Percentiles rank a stretch among this genome's conserved stretches.
Evolutionary conservation across 306 rosid species (phyloP).

Genomic region (Cicer cuneatum): DNA sequence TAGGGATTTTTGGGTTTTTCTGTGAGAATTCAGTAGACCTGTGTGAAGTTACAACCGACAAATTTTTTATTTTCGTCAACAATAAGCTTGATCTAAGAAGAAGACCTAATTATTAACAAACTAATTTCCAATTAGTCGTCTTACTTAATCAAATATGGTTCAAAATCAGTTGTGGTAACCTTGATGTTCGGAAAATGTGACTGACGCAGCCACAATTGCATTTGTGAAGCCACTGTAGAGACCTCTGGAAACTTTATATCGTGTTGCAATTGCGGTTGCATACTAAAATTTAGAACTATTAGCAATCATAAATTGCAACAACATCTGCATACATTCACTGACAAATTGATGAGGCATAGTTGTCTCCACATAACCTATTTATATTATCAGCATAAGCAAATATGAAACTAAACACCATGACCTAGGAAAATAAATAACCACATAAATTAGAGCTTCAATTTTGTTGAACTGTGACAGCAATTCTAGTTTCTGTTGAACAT

Average conservation of each 20-base stretch:
- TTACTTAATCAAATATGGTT: background rate
- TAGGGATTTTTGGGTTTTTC: constrained; percentile 33
- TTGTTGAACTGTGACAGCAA: background rate
- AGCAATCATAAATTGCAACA: background rate
- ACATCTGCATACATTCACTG: background rate
- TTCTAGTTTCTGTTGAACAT: constrained; percentile 1
- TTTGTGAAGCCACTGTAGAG: too few species aligned
- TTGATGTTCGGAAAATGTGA: too few species aligned
- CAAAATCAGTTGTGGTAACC: too few species aligned
- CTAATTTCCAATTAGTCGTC: background rate
- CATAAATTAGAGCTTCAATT: background rate
- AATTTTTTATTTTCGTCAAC: background rate
- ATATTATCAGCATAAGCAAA: background rate
- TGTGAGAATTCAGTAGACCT: background rate
- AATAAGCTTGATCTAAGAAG: background rate
- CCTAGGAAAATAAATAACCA: background rate
- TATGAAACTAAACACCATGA: background rate
- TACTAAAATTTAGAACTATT: too few species aligned
- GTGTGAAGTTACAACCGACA: background rate
- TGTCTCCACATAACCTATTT: background rate
- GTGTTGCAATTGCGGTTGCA: too few species aligned
- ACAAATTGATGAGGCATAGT: background rate
- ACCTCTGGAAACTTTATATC: too few species aligned
- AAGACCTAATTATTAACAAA: background rate
- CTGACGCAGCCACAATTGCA: too few species aligned